Evolutionary conservation across 345 rosid species (phyloP).

Genomic region (Erysimum cheiranthoides): DNA sequence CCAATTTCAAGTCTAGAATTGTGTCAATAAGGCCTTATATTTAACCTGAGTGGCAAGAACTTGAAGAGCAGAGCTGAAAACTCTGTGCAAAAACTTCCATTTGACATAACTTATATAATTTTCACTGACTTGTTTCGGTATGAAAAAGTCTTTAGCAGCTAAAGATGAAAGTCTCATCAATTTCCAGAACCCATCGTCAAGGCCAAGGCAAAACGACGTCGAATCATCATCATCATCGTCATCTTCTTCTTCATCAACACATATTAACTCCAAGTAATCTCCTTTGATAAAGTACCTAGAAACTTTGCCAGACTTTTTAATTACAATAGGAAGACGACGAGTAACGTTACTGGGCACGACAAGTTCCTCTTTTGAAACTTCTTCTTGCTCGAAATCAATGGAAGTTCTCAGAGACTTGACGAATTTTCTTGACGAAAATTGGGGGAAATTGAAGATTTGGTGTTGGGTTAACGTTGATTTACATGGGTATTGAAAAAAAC

Average conservation of each 20-base stretch:
- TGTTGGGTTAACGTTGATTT: neutral
- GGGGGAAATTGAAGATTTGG: conserved; percentile 22
- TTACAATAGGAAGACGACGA: conserved; percentile 25
- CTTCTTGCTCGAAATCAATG: conserved; percentile 26
- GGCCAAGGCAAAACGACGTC: conserved; percentile 30
- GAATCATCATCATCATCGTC: conserved; percentile 12
- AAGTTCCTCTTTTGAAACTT: conserved; percentile 13
- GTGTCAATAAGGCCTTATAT: too few species aligned
- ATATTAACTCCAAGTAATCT: conserved; percentile 30
- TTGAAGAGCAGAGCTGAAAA: conserved; percentile 89
- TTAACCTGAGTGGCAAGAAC: conserved; percentile 99
- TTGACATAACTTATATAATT: conserved; percentile 74
- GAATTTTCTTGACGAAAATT: conserved; percentile 3
- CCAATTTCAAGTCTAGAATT: neutral
- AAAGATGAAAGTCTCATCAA: conserved; percentile 50
- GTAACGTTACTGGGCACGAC: neutral
- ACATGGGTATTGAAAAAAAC: conserved; percentile 28
- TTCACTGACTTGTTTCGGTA: conserved; percentile 72
- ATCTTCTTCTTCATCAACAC: conserved; percentile 12
- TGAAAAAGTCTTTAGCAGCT: conserved; percentile 65
- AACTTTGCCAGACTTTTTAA: conserved; percentile 33
- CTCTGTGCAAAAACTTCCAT: conserved; percentile 91
- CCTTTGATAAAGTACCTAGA: conserved; percentile 39
- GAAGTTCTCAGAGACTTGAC: conserved; percentile 36
- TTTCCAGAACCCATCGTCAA: conserved; percentile 37